phyloP scores from a whole-genome alignment of 108 stramenopile species.

The Fistulifera pelliculosa region DNA sequence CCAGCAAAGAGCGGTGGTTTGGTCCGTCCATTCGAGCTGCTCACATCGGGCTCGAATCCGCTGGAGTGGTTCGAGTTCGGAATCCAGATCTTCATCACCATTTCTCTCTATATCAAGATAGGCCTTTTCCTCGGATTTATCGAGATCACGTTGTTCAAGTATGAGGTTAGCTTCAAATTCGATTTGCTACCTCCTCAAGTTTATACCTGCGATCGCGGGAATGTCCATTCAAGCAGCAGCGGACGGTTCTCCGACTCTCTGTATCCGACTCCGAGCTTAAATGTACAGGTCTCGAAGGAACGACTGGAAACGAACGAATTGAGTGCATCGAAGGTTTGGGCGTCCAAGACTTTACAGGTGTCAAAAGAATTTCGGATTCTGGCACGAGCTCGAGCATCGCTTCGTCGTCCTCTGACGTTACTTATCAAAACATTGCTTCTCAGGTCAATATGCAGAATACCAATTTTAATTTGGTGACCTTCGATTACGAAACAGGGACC shows the following conservation, averaged over 20 bases:
- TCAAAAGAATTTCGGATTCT: conserved; percentile 2
- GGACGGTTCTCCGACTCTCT: not conserved
- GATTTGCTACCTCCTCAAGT: not conserved
- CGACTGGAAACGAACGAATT: not conserved
- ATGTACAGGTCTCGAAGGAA: not conserved
- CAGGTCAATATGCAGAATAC: too few species aligned
- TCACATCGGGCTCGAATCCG: conserved; percentile 12
- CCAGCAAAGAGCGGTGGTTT: conserved; percentile 21
- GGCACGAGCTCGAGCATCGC: too few species aligned
- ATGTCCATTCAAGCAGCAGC: not conserved
- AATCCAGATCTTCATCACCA: not conserved
- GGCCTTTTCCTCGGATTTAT: conserved; percentile 11
- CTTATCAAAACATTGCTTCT: too few species aligned
- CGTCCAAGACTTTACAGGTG: not conserved
- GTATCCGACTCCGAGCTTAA: not conserved
- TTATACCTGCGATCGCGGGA: not conserved
- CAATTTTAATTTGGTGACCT: not conserved
- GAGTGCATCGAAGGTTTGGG: not conserved
- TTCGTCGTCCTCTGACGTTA: too few species aligned
- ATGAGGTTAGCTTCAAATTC: not conserved
- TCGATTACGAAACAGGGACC: not conserved
- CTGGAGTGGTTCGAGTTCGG: conserved; percentile 27
- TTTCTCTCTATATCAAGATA: conserved; percentile 7
- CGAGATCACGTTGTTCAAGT: not conserved
- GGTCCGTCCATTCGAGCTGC: conserved; percentile 21